phyloP scores from a whole-genome alignment of 2,329 filamentous ascomycete species.

The Apiospora hydei region DNA sequence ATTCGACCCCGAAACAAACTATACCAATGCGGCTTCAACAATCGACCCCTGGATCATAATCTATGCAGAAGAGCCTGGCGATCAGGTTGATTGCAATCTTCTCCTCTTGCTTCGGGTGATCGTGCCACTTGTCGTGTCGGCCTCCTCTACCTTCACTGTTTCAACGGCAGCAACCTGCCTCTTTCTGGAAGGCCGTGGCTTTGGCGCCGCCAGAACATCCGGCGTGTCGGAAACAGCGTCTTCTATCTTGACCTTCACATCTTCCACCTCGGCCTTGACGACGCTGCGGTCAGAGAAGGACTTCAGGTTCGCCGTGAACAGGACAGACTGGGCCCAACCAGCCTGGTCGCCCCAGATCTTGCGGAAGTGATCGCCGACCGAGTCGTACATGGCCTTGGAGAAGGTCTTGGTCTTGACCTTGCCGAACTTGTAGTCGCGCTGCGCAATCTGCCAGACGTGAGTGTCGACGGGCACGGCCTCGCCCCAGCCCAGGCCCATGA shows the following conservation, averaged over 20 bases:
- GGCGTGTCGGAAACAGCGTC: slow-evolving; percentile 24
- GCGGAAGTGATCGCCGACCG: slow-evolving; percentile 89
- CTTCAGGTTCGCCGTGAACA: slow-evolving; percentile 92
- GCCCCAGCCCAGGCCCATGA: slow-evolving; percentile 96
- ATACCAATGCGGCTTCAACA: background rate
- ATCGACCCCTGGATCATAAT: too few species aligned
- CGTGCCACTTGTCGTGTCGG: background rate
- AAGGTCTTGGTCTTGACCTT: slow-evolving; percentile 84
- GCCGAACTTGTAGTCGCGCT: slow-evolving; percentile 92
- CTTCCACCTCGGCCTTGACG: slow-evolving; percentile 40
- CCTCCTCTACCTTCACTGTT: slow-evolving; percentile 2
- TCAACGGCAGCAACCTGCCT: slow-evolving; percentile 30
- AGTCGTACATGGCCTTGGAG: slow-evolving; percentile 87
- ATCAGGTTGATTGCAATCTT: slow-evolving; percentile 3
- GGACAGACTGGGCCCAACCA: slow-evolving; percentile 95
- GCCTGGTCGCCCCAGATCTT: slow-evolving; percentile 90
- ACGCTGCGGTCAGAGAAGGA: slow-evolving; percentile 76
- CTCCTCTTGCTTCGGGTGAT: slow-evolving; percentile 22
- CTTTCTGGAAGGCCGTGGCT: slow-evolving; percentile 34
- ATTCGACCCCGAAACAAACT: background rate
- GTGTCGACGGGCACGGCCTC: slow-evolving; percentile 97
- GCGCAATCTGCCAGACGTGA: slow-evolving; percentile 98
- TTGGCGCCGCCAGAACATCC: slow-evolving; percentile 27
- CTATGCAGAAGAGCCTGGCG: background rate
- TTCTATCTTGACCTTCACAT: slow-evolving; percentile 40